Conservation (phyloP, 306 rosid species). For the Lathyrus tuberosus region DNA sequence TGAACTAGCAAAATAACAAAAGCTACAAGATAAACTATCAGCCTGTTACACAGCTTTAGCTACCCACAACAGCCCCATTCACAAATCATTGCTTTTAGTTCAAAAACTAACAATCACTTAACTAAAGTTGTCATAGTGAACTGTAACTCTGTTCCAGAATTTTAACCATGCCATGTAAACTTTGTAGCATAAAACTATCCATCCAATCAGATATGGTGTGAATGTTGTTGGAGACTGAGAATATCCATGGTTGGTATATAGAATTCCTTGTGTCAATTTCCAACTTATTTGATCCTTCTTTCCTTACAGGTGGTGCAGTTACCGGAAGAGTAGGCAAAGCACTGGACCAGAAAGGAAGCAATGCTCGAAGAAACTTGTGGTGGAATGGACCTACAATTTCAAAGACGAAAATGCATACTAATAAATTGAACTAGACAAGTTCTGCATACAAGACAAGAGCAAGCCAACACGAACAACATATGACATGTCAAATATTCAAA, state of each 20-base stretch:
- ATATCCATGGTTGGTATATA: conserved; percentile 38
- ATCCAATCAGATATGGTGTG: conserved; percentile 34
- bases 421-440: conserved; percentile 34
- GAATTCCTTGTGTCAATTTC: conserved; percentile 35
- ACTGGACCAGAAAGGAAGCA: conserved; percentile 95
- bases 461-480: conserved; percentile 6
- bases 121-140: too few species aligned
- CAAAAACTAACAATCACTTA: too few species aligned
- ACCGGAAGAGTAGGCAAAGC: conserved; percentile 94
- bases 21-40: too few species aligned
- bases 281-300: conserved; percentile 59
- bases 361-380: conserved; percentile 87
- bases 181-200: conserved; percentile 9
- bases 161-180: too few species aligned
- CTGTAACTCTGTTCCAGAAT: too few species aligned
- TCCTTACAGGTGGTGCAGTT: conserved; percentile 83
- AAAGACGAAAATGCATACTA: conserved; percentile 32
- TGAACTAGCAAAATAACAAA: too few species aligned
- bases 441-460: conserved; percentile 27
- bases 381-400: conserved; percentile 76
- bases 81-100: too few species aligned
- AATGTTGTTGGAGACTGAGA: conserved; percentile 47
- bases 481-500: conserved; percentile 22
- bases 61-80: too few species aligned
- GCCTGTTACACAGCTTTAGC: too few species aligned